phyloP scores from a whole-genome alignment of 2,329 filamentous ascomycete genomes.

The Eutypella sp. region DNA sequence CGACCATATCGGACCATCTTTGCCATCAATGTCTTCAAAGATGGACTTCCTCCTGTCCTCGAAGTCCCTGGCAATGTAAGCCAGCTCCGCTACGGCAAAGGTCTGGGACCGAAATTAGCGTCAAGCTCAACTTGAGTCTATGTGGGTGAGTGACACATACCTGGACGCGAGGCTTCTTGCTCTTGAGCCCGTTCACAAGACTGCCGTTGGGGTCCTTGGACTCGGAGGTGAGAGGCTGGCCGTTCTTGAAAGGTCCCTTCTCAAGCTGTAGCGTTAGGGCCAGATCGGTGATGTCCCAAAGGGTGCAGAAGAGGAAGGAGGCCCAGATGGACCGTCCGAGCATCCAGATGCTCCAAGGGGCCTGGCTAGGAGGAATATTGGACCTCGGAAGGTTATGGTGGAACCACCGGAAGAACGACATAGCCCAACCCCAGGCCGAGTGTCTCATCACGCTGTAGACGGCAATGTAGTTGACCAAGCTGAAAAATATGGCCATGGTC shows the following conservation, averaged over 20 bases:
- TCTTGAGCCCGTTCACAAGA: conserved; percentile 75
- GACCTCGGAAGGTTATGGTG: conserved; percentile 67
- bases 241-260: conserved; percentile 77
- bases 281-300: conserved; percentile 74
- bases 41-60: conserved; percentile 73
- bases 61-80: conserved; percentile 71
- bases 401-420: conserved; percentile 66
- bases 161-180: conserved; percentile 72
- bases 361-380: conserved; percentile 55
- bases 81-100: conserved; percentile 90
- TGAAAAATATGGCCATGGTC: conserved; percentile 28
- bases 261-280: conserved; percentile 78
- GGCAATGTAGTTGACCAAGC: conserved; percentile 43
- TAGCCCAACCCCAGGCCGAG: conserved; percentile 62
- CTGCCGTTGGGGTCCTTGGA: conserved; percentile 91
- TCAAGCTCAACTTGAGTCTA: not conserved
- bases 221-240: conserved; percentile 75
- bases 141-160: conserved; percentile 37
- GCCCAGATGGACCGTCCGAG: conserved; percentile 54
- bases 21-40: conserved; percentile 81
- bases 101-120: conserved; percentile 39
- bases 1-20: conserved; percentile 73
- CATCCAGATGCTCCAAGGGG: conserved; percentile 53
- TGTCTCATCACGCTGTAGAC: conserved; percentile 62
- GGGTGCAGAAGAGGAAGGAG: conserved; percentile 60